A percentile compares a stretch with the other conserved stretches of the same genome.
These are phyloP conservation scores for Breviolum minutum DNA, from an alignment of 73 alveolate species.

Conservation along the genomic window DNA sequence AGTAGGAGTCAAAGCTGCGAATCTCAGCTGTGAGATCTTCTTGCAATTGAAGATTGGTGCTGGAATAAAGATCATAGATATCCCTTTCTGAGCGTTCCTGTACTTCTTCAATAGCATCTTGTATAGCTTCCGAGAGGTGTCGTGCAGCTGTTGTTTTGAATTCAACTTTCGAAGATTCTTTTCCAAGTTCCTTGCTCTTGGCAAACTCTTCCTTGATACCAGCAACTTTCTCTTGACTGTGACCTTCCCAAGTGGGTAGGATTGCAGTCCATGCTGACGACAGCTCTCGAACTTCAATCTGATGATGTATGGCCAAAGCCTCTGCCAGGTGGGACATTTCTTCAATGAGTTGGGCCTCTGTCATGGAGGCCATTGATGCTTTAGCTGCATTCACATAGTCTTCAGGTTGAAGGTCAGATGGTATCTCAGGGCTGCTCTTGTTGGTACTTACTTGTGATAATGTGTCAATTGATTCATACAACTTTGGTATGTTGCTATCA, in stretches of 20 bases:
- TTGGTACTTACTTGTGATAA: not conserved
- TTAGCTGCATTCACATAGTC: constrained; percentile 47
- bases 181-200: not conserved
- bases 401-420: not conserved
- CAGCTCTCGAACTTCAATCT: constrained; percentile 23
- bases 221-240: not conserved
- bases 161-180: not conserved
- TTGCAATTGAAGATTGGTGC: not conserved
- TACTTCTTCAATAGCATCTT: constrained; percentile 57
- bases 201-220: not conserved
- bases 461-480: not conserved
- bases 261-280: constrained; percentile 7
- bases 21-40: constrained; percentile 5
- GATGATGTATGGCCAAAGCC: constrained; percentile 34
- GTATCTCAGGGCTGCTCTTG: too few relatives aligned
- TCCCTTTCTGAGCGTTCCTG: constrained; percentile 57
- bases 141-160: constrained; percentile 14
- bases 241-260: constrained; percentile 1
- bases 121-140: constrained; percentile 2
- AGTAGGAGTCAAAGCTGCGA: constrained; percentile 7
- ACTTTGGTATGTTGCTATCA: not conserved
- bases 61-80: constrained; percentile 19
- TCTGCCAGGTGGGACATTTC: constrained; percentile 39
- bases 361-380: constrained; percentile 2
- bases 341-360: not conserved